These are phyloP conservation scores for Rhododendron mucronatum DNA, from an alignment of 148 eudicot species.

Conservation along the genomic window DNA sequence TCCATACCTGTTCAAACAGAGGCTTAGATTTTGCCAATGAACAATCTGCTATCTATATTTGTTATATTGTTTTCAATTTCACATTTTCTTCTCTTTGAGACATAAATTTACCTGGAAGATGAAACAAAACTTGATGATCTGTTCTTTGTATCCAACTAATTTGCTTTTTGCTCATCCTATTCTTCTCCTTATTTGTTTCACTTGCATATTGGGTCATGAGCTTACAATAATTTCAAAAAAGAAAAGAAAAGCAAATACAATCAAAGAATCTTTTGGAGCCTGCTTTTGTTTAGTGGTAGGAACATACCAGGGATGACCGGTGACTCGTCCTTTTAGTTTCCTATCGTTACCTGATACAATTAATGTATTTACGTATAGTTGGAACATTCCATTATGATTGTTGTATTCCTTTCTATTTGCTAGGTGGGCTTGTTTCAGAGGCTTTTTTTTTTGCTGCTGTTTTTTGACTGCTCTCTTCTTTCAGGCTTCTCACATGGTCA, in stretches of 20 bases:
- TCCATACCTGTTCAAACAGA: background rate
- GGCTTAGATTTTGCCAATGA: background rate
- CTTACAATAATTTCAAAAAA: background rate
- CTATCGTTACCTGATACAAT: background rate
- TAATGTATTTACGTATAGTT: background rate
- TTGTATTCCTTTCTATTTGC: background rate
- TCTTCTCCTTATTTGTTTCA: background rate
- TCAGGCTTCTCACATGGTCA: conserved; percentile 65
- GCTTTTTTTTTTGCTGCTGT: background rate
- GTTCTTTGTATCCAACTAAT: background rate
- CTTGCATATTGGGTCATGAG: background rate
- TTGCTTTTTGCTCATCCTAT: background rate
- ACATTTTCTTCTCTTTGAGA: background rate
- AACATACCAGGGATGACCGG: background rate
- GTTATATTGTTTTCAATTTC: background rate
- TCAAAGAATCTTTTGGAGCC: background rate
- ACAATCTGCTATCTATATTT: background rate
- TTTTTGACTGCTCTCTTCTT: conserved; percentile 12
- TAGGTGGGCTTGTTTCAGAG: background rate
- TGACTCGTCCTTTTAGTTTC: background rate
- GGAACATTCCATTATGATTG: background rate
- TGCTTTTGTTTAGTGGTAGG: background rate
- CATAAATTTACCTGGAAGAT: background rate
- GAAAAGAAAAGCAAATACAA: background rate
- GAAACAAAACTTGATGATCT: background rate